Evolutionary conservation across 257 asterid species (phyloP).

Genomic region (Paraleonurus japonicus): DNA sequence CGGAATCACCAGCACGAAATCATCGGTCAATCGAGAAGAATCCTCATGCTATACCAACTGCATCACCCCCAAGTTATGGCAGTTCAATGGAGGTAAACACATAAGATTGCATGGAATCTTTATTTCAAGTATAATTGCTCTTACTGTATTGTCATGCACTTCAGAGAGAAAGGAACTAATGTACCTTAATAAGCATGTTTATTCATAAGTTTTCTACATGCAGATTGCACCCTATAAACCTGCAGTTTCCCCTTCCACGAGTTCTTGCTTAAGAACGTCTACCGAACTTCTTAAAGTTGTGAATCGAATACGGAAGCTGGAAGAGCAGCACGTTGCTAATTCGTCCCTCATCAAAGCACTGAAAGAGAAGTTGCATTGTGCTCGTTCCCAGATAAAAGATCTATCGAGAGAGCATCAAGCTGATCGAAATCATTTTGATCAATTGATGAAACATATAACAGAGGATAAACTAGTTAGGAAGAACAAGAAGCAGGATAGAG

Average conservation of each 20-base stretch:
- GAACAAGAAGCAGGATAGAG: constrained; percentile 40
- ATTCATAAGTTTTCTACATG: constrained; percentile 4
- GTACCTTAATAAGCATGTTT: neutral
- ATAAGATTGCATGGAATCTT: neutral
- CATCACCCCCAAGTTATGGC: constrained; percentile 71
- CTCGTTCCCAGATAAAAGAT: constrained; percentile 40
- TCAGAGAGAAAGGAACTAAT: neutral
- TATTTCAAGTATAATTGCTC: neutral
- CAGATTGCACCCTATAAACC: constrained; percentile 73
- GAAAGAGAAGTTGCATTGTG: constrained; percentile 61
- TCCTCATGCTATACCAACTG: constrained; percentile 63
- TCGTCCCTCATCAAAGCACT: constrained; percentile 55
- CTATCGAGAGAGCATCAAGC: constrained; percentile 37
- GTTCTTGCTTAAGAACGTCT: constrained; percentile 58
- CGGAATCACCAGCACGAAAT: constrained; percentile 63
- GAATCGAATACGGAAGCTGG: constrained; percentile 79
- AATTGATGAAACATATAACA: constrained; percentile 55
- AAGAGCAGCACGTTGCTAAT: constrained; percentile 75
- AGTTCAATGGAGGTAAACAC: constrained; percentile 75
- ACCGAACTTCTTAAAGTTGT: constrained; percentile 73
- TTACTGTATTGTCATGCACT: neutral
- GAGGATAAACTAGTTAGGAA: constrained; percentile 53
- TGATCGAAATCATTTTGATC: constrained; percentile 60
- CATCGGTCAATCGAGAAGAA: constrained; percentile 51
- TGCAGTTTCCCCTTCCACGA: constrained; percentile 56